phyloP scores from a whole-genome alignment of 2,329 filamentous ascomycete genomes.

The Aspergillus felis region DNA sequence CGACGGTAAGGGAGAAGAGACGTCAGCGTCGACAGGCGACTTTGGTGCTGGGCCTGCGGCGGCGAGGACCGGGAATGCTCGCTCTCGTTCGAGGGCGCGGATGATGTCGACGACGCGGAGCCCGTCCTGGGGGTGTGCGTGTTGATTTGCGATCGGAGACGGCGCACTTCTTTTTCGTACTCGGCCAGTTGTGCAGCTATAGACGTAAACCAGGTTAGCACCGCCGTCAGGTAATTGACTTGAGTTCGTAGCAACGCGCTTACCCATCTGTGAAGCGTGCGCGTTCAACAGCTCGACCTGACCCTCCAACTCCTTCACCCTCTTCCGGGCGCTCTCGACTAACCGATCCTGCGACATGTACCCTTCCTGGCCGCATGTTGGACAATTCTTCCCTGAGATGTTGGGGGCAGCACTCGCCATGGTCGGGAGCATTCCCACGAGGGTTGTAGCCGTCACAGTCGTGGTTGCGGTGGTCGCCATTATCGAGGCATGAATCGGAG shows the following conservation, averaged over 20 bases:
- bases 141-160: constrained; percentile 38
- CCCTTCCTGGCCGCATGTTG: constrained; percentile 37
- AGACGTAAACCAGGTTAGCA: not conserved
- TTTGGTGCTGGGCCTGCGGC: constrained; percentile 25
- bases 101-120: constrained; percentile 26
- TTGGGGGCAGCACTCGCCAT: constrained; percentile 24
- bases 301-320: constrained; percentile 51
- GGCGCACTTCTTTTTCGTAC: constrained; percentile 60
- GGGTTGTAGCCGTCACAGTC: constrained; percentile 26
- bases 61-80: constrained; percentile 27
- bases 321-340: constrained; percentile 33
- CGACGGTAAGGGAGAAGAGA: constrained; percentile 39
- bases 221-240: not conserved
- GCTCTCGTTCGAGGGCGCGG: constrained; percentile 20
- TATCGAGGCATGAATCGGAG: not conserved
- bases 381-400: constrained; percentile 27
- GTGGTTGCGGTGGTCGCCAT: constrained; percentile 25
- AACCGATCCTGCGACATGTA: constrained; percentile 19
- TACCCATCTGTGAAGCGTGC: constrained; percentile 53
- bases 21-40: constrained; percentile 37
- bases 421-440: constrained; percentile 27
- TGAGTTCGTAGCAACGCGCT: constrained; percentile 11
- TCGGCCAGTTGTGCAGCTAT: constrained; percentile 56
- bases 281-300: constrained; percentile 51
- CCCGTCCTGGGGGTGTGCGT: constrained; percentile 20